Evolutionary conservation across 192 early-diverging fungal species (phyloP).

Genomic region (Dispira parvispora): DNA sequence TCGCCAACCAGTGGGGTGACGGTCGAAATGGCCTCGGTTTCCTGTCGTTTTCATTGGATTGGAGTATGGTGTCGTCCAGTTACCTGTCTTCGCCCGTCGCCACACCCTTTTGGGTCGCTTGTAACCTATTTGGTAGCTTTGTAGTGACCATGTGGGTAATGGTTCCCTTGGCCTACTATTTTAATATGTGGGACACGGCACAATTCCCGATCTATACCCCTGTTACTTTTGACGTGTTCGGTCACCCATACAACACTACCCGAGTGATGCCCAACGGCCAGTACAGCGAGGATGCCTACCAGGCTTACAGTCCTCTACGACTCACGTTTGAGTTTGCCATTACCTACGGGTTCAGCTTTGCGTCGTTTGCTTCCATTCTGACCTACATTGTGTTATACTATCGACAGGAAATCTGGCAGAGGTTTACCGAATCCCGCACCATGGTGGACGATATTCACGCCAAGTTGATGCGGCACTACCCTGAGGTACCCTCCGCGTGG

Average conservation of each 20-base stretch:
- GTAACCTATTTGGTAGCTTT: constrained; percentile 53
- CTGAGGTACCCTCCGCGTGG: constrained; percentile 65
- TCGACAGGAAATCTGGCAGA: constrained; percentile 43
- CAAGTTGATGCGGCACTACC: constrained; percentile 54
- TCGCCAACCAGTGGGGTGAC: constrained; percentile 30
- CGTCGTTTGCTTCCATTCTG: constrained; percentile 48
- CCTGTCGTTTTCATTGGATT: constrained; percentile 54
- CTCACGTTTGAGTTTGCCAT: constrained; percentile 52
- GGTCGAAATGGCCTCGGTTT: constrained; percentile 50
- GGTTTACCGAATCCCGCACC: constrained; percentile 36
- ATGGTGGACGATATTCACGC: constrained; percentile 56
- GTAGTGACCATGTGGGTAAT: constrained; percentile 56
- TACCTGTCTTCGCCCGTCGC: constrained; percentile 45
- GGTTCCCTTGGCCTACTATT: constrained; percentile 54
- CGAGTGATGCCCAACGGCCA: constrained; percentile 37
- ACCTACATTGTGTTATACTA: constrained; percentile 45
- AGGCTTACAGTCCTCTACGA: constrained; percentile 39
- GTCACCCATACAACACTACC: constrained; percentile 32
- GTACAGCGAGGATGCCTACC: constrained; percentile 32
- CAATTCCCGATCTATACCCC: constrained; percentile 49
- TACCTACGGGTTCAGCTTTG: constrained; percentile 54
- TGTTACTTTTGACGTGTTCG: constrained; percentile 34
- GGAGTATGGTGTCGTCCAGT: constrained; percentile 42
- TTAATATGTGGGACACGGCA: constrained; percentile 37
- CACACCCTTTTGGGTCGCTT: constrained; percentile 54